phyloP scores from a whole-genome alignment of 306 rosid genomes.

The Glycyrrhiza uralensis region DNA sequence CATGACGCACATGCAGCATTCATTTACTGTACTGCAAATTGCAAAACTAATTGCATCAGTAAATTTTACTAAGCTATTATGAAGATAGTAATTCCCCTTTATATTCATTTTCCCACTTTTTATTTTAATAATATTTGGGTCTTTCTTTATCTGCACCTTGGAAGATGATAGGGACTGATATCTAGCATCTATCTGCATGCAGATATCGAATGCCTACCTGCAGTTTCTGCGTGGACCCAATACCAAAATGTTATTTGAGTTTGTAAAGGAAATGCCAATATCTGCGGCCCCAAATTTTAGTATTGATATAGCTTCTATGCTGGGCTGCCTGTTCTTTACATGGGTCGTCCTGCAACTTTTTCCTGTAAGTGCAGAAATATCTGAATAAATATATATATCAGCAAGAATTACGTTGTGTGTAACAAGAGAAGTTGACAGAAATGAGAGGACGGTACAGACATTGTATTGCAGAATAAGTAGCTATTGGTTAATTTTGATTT shows the following conservation, averaged over 20 bases:
- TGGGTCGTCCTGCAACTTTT: slow-evolving; percentile 89
- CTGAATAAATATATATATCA: not conserved
- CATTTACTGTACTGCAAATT: not conserved
- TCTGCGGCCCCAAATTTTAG: slow-evolving; percentile 29
- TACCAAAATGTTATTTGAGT: slow-evolving; percentile 60
- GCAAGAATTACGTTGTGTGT: not conserved
- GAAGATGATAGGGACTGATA: slow-evolving; percentile 20
- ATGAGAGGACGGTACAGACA: not conserved
- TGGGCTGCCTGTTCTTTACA: slow-evolving; percentile 70
- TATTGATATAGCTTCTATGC: slow-evolving; percentile 63
- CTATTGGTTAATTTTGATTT: slow-evolving; percentile 8
- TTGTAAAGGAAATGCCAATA: slow-evolving; percentile 89
- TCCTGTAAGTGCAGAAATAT: slow-evolving; percentile 57
- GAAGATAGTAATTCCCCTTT: not conserved
- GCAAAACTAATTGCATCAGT: not conserved
- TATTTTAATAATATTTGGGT: not conserved
- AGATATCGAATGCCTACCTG: slow-evolving; percentile 84
- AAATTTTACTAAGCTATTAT: not conserved
- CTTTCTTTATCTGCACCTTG: slow-evolving; percentile 21
- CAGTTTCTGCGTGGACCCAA: slow-evolving; percentile 62
- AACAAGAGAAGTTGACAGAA: not conserved
- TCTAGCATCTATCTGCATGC: slow-evolving; percentile 20
- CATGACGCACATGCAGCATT: slow-evolving; percentile 5
- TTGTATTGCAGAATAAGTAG: not conserved
- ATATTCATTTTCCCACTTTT: slow-evolving; percentile 14